Conservation (phyloP, 352 stramenopile genomes). For the Plasmopara muralis region DNA sequence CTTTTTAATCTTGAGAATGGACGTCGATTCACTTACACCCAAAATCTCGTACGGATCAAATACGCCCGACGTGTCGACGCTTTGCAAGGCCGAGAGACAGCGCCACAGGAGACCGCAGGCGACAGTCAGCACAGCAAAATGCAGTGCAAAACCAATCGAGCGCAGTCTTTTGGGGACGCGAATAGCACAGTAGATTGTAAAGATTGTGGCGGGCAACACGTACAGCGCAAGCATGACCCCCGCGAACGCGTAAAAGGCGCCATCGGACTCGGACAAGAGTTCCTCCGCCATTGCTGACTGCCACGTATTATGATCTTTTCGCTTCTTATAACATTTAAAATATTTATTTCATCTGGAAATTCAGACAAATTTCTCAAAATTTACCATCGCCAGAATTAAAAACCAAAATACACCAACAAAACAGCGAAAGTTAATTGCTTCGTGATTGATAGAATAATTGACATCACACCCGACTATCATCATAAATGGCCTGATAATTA, state of each 20-base stretch:
- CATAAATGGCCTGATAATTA: not conserved
- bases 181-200: conserved; percentile 44
- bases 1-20: conserved; percentile 62
- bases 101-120: conserved; percentile 35
- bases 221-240: conserved; percentile 80
- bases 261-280: conserved; percentile 60
- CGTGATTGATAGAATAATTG: no score
- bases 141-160: conserved; percentile 38
- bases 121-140: conserved; percentile 48
- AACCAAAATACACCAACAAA: no score
- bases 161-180: conserved; percentile 40
- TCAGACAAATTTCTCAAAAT: no score
- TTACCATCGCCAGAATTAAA: no score
- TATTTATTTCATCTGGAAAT: no score
- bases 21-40: conserved; percentile 47
- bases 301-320: no score
- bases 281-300: conserved; percentile 12
- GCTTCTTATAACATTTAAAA: no score
- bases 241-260: conserved; percentile 75
- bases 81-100: conserved; percentile 55
- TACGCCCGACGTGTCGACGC: conserved; percentile 64
- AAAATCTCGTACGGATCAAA: conserved; percentile 87
- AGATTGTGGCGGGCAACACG: conserved; percentile 50
- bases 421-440: no score
- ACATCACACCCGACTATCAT: no score